Percentiles rank a stretch among this genome's conserved stretches.
phyloP scores from a whole-genome alignment of 169 alveolate species.

The Eimeria sp. region DNA sequence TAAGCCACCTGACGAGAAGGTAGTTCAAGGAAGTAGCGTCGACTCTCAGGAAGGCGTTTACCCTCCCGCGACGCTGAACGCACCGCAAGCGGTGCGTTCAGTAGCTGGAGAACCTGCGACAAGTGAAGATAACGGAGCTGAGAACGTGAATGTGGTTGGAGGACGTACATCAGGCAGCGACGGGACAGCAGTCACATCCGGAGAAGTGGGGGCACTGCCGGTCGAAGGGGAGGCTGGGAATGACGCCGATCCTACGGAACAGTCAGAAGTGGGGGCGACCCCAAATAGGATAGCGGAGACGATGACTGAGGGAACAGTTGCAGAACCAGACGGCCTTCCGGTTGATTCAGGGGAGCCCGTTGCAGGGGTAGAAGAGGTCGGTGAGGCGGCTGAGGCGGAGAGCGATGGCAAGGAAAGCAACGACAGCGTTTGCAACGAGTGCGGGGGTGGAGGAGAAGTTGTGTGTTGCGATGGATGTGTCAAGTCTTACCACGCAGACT shows the following conservation, averaged over 20 bases:
- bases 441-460: conserved; percentile 89
- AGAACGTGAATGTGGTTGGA: neutral
- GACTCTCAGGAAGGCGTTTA: neutral
- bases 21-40: neutral
- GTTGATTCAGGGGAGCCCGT: conserved; percentile 3
- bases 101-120: conserved; percentile 6
- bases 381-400: conserved; percentile 67
- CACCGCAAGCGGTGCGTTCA: neutral
- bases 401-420: conserved; percentile 81
- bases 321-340: conserved; percentile 20
- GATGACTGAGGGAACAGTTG: neutral
- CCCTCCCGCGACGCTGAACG: neutral
- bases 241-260: conserved; percentile 3
- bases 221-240: conserved; percentile 41
- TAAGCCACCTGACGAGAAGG: neutral
- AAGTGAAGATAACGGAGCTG: neutral
- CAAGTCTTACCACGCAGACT: conserved; percentile 86
- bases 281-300: conserved; percentile 10
- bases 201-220: neutral
- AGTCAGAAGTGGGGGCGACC: conserved; percentile 8
- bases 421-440: conserved; percentile 85
- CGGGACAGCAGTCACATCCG: conserved; percentile 1
- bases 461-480: conserved; percentile 88
- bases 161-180: neutral
- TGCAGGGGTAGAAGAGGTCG: conserved; percentile 47